Base-by-base conservation (phyloP, 768 basidiomycete species). In the Suillus cothurnatus region DNA sequence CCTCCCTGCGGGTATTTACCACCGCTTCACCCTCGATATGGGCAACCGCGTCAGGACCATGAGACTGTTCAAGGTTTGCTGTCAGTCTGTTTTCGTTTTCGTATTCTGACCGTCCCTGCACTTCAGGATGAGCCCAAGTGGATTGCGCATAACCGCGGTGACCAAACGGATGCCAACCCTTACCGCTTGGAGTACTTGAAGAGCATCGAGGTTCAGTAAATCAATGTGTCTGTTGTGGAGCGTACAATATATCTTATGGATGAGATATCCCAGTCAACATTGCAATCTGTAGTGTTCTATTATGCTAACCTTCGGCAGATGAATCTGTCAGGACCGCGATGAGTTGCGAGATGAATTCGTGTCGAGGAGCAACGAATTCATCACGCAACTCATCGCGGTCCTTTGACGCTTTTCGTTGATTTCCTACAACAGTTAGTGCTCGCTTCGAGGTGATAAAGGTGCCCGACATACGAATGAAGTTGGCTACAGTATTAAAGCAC, bases 81-180 rank as follows among this genome's bases (percentile, higher is more conserved):
- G 36, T 62, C 23, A 39, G 31, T 32, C n/a, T n/a, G 28, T 65
- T 9, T 61, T 26, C 9, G 17, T 28, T 31, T 21, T 28, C 36
- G 15, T 45, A 26, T 34, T 32, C 26, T 61, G 36, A 57, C 28
- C 31, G 41, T 28, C 34, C 43, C 31, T 52, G 47, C 17, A 34
- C 38, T 58, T n/a, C 73, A 95, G 92, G 94, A 95, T 64, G 94
- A 95, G 72, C 94, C 94, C 14, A 96, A 94, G 73, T 97, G 94
- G 95, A 81, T 88, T 2, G 91, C 95, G 0, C 81, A 92, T 74
- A 88, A 91, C 71, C 84, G 93, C 12, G 80, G 85, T 58, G 60
- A 70, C 4, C 82, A 82, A 26, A 92, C 90, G 0, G 92, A 94
- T 47, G 71, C 61, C 28, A 94, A 93, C 72, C 80, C 81, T 8